phyloP scores from a whole-genome alignment of 2,329 filamentous ascomycete species.

The Apiospora saccharicola region DNA sequence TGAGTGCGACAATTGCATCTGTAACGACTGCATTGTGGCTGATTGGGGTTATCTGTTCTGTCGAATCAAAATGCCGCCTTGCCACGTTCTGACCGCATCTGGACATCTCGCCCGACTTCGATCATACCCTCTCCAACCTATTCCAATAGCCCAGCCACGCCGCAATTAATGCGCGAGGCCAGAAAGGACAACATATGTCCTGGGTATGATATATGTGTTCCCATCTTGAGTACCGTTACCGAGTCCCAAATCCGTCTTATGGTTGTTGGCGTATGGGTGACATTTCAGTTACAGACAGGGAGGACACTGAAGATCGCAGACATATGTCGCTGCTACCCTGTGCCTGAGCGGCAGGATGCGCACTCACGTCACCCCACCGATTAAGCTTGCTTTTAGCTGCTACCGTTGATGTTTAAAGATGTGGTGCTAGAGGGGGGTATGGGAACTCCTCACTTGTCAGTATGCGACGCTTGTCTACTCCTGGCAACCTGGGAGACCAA shows the following conservation, averaged over 20 bases:
- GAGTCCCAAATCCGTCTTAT: neutral
- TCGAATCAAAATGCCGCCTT: neutral
- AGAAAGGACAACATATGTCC: neutral
- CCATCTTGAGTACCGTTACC: neutral
- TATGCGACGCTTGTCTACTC: neutral
- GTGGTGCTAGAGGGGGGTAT: neutral
- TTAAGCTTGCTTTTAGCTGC: slow-evolving; percentile 13
- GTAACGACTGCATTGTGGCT: neutral
- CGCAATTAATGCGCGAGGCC: neutral
- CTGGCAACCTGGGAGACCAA: neutral
- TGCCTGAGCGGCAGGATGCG: neutral
- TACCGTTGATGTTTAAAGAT: neutral
- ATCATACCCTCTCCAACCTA: neutral
- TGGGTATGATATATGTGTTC: neutral
- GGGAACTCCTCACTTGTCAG: slow-evolving; percentile 20
- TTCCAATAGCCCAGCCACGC: neutral
- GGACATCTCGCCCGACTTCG: neutral
- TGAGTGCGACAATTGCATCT: neutral
- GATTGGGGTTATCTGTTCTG: neutral
- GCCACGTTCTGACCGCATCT: neutral
- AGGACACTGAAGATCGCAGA: neutral
- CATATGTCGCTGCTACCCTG: neutral
- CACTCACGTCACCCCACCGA: neutral
- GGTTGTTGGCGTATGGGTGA: neutral
- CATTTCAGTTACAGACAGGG: neutral